Evolutionary conservation across 768 basidiomycete species (phyloP), one percentile per base, ranked within the genome.

Genomic region (Kwoniella heveanensis): DNA sequence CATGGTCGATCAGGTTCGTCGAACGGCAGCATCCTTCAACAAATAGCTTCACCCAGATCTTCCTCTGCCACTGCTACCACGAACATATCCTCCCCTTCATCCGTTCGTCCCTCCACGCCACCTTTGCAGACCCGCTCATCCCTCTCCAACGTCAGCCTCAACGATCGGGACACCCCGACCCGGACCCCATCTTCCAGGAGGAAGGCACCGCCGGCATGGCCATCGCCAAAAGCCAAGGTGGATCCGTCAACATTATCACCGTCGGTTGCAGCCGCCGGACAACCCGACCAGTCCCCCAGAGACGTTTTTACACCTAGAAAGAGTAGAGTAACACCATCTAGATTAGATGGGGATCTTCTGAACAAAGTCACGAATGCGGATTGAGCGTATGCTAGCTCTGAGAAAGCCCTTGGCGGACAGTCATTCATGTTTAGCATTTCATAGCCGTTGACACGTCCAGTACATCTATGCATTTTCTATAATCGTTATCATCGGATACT

Each of bases 271-370:
- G 17, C 22, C 17, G 48, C 48, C 10, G 48, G 22, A 17, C 7
- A 54, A 4, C 1, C 36, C 39, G 30, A 44, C 19, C 39, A 44
- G 15, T 57, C 61, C 10, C 62, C 62, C 13, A 64, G 37, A 29
- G 62, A 64, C 29, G 49, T 64, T 22, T 64, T 64, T 27, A 64
- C 55, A 10, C 62, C 62, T 8, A 57, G 39, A 24, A 64, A 56
- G 24, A 55, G 39, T 30, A 51, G 48, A 44, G 54, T 54, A 22
- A 53, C 50, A n/a, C 53, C 47, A 2, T 44, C 60, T 9, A 54
- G 27, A 24, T n/a, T 62, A 27, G 60, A 49, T 39, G 60, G 60
- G 2, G 60, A 54, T 32, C 21, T 62, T 24, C 44, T 62, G 39
- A 47, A 62, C 46, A 62, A 62, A 37, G 46, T 62, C 8, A 62